Evolutionary conservation across 345 rosid genomes (phyloP), one percentile per base, ranked within the genome.

Genomic region (Arabidopsis thaliana): DNA sequence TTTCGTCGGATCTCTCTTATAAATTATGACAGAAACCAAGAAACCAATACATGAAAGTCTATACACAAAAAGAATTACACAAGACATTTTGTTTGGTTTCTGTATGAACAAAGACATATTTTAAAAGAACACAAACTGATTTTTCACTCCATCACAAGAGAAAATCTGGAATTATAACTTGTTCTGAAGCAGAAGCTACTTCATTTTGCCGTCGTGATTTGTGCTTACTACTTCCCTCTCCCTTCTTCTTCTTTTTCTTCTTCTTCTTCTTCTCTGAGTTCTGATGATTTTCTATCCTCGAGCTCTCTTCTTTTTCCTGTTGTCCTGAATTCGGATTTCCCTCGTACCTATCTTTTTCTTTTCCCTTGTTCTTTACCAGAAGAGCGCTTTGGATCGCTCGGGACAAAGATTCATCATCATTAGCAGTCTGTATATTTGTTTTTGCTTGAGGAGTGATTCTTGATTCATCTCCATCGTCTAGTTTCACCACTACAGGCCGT

Each of bases 401-500:
- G 11, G 91, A 85, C 33, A 93, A 70, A 12, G 69, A 77, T 67
- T 83, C 87, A 72, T 81, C 87, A 42, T 74, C 84, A 11, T 34
- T 69, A 8, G 1, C 49, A 16, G 71, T 83, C 8, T 61, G 51
- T 81, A 68, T 7, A 7, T 74, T 66, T 80, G 80, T 78, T 86
- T 16, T 65, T 20, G 20, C 57, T 69, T 28, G 74, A 11, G 8
- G 30, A 48, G 34, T 59, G 36, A 30, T 40, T 50, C 55, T 59
- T 59, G 56, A 49, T 50, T 45, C 87, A 69, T 85, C 89, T 69
- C 83, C 93, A 38, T 86, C 97, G 69, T 90, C 92, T 69, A 94
- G 85, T 80, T 86, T 91, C 73, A 94, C 92, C 49, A 91, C 97
- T 58, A 91, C 92, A 57, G 97, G 97, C 82, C 97, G 88, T 30